Conservation (phyloP, 164 flowering plant species). For the Vitis cinerea region DNA sequence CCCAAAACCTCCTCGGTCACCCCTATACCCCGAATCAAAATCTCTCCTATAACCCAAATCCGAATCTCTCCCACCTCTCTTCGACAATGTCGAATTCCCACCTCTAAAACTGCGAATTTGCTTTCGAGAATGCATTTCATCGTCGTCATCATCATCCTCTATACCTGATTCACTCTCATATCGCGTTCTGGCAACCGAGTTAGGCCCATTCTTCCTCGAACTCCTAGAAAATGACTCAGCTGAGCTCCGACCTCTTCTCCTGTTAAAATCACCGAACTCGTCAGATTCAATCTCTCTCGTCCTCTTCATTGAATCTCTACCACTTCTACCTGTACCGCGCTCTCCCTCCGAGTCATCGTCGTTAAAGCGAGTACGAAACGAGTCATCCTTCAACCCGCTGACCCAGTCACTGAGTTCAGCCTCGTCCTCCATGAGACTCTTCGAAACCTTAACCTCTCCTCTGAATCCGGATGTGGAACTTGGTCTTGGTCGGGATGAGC, state of each 20-base stretch:
- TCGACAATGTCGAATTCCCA: background rate
- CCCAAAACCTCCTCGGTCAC: background rate
- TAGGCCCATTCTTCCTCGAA: constrained; percentile 8
- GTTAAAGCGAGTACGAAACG: constrained; percentile 29
- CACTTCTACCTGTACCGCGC: constrained; percentile 12
- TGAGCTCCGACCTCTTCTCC: constrained; percentile 15
- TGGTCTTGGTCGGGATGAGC: constrained; percentile 31
- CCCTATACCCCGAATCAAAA: constrained; percentile 1
- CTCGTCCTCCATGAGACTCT: constrained; percentile 77
- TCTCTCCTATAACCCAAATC: constrained; percentile 10
- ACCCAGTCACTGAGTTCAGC: constrained; percentile 75
- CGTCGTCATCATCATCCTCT: constrained; percentile 23
- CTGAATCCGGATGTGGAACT: constrained; percentile 21
- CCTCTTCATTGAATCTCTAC: constrained; percentile 20
- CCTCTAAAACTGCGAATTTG: too few relatives aligned
- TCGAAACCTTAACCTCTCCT: constrained; percentile 25
- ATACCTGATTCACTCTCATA: constrained; percentile 8
- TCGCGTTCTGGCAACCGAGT: background rate
- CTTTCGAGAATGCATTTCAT: background rate
- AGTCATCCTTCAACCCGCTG: constrained; percentile 44
- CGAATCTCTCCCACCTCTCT: constrained; percentile 22
- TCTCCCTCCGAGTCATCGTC: constrained; percentile 19
- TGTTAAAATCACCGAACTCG: constrained; percentile 14
- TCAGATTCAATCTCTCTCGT: constrained; percentile 25
- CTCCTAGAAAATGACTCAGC: constrained; percentile 16